phyloP scores from a whole-genome alignment of 2,329 filamentous ascomycete species.

The Plectosphaerella sp. region DNA sequence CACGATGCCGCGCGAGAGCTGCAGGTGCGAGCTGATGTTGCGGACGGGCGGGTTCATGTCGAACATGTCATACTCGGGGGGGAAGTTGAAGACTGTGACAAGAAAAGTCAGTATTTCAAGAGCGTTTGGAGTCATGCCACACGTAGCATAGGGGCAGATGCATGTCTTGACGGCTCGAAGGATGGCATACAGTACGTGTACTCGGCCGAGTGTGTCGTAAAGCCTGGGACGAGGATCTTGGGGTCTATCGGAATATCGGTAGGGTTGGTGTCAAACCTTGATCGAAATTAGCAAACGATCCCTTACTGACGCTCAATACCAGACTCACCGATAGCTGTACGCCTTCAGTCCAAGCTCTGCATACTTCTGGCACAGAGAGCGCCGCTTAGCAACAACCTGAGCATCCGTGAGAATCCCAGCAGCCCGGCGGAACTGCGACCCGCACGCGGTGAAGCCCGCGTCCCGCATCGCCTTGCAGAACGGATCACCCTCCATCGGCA shows the following conservation, averaged over 20 bases:
- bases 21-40: slow-evolving; percentile 9
- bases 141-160: too few species aligned
- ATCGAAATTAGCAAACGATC: too few species aligned
- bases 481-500: slow-evolving; percentile 3
- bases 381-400: slow-evolving; percentile 4
- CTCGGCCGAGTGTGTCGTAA: slow-evolving; percentile 13
- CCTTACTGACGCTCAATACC: too few species aligned
- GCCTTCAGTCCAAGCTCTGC: slow-evolving; percentile 9
- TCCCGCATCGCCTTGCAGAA: slow-evolving; percentile 10
- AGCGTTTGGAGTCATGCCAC: too few species aligned
- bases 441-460: slow-evolving; percentile 7
- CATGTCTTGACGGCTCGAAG: too few species aligned
- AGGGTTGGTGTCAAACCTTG: slow-evolving; percentile 15
- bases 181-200: slow-evolving; percentile 8
- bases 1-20: slow-evolving; percentile 9
- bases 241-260: slow-evolving; percentile 9
- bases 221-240: slow-evolving; percentile 9
- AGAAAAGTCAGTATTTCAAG: too few species aligned
- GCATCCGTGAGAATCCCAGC: slow-evolving; percentile 11
- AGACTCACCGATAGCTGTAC: slow-evolving; percentile 10
- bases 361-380: slow-evolving; percentile 5
- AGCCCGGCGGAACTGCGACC: slow-evolving; percentile 9
- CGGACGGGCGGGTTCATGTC: slow-evolving; percentile 10
- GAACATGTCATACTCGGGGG: slow-evolving; percentile 10
- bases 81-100: slow-evolving; percentile 6